Conservation (phyloP, 352 stramenopile species). For the Phytophthora sansomeana region DNA sequence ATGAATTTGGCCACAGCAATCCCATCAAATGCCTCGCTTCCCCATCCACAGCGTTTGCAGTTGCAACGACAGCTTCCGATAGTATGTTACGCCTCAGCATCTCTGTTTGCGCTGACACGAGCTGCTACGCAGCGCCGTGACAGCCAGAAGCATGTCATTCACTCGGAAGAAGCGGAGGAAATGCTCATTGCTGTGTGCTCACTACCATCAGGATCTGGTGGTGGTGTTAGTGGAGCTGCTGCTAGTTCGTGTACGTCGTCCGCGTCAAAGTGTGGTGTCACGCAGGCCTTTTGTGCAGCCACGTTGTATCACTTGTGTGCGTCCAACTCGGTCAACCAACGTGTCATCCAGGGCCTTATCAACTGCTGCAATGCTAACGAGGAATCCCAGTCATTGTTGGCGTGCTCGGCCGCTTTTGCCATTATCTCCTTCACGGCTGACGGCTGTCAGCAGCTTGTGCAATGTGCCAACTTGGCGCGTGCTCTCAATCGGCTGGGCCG, state of each 20-base stretch:
- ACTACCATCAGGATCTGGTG: slow-evolving; percentile 18
- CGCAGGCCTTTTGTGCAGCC: slow-evolving; percentile 76
- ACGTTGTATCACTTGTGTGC: slow-evolving; percentile 83
- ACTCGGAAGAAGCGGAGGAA: slow-evolving; percentile 49
- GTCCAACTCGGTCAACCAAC: slow-evolving; percentile 50
- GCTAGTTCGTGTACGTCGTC: neutral
- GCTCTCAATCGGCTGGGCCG: slow-evolving; percentile 77
- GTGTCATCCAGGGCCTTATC: slow-evolving; percentile 71
- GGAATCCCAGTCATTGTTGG: slow-evolving; percentile 70
- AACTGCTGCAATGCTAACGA: slow-evolving; percentile 77
- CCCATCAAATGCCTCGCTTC: neutral
- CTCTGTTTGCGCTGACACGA: slow-evolving; percentile 62
- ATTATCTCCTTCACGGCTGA: slow-evolving; percentile 80
- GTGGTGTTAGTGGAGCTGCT: slow-evolving; percentile 3
- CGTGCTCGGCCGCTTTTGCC: slow-evolving; percentile 78
- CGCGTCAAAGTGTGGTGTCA: slow-evolving; percentile 31
- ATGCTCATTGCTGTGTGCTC: slow-evolving; percentile 66
- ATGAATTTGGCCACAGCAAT: slow-evolving; percentile 20
- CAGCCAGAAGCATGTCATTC: slow-evolving; percentile 50
- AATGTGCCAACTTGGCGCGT: slow-evolving; percentile 55
- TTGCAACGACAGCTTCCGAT: slow-evolving; percentile 51
- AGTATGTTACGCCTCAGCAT: slow-evolving; percentile 54
- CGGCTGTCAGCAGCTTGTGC: slow-evolving; percentile 62
- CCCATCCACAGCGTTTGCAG: slow-evolving; percentile 23
- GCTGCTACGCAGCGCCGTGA: slow-evolving; percentile 65